Conservation (phyloP, 192 early-diverging fungal species). For the Backusella circina region DNA sequence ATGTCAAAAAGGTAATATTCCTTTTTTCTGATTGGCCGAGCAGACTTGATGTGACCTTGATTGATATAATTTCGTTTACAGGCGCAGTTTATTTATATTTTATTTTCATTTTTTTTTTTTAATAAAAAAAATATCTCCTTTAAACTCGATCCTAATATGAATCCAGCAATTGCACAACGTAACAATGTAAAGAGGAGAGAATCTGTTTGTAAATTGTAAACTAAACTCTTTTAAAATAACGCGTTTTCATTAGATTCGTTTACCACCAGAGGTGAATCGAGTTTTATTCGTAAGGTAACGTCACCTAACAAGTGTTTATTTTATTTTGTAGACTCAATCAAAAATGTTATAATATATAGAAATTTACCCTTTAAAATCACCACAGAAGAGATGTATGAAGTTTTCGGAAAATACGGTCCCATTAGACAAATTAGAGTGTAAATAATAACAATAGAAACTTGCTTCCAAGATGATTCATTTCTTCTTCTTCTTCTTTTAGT, state of each 20-base stretch:
- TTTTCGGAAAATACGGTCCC: slow-evolving; percentile 96
- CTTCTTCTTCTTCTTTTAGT: slow-evolving; percentile 2
- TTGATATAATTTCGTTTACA: neutral
- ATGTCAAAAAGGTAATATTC: no score
- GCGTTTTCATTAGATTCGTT: slow-evolving; percentile 47
- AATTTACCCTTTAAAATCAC: slow-evolving; percentile 98
- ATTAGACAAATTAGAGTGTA: slow-evolving; percentile 89
- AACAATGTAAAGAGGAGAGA: neutral
- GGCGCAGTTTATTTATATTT: neutral
- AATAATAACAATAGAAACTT: neutral
- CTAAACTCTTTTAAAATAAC: neutral
- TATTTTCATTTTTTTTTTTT: neutral
- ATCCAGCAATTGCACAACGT: neutral
- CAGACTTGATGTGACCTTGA: neutral
- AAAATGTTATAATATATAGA: slow-evolving; percentile 22
- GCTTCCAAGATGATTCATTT: neutral
- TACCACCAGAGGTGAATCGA: slow-evolving; percentile 94
- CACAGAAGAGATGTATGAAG: slow-evolving; percentile 93
- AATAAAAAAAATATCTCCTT: neutral
- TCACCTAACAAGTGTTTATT: neutral
- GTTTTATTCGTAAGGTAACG: slow-evolving; percentile 81
- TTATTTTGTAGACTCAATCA: neutral
- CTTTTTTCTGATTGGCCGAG: no score
- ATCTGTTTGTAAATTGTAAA: neutral
- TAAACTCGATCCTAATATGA: neutral